Conservation (phyloP, 208 protist species). For the Jaenimonas drosophilae region DNA sequence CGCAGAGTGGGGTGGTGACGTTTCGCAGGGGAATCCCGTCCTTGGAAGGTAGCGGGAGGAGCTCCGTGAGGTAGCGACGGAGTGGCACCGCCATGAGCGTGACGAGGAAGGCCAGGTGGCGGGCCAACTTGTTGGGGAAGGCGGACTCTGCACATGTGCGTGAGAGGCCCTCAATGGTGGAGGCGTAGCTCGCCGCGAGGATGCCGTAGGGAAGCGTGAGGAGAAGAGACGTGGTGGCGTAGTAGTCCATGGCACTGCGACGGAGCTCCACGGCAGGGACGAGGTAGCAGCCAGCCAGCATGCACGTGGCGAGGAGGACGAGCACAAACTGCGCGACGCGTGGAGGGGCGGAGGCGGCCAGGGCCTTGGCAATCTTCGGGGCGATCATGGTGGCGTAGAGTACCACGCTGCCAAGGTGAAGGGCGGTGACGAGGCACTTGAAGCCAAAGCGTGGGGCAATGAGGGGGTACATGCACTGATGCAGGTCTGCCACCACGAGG, state of each 20-base stretch:
- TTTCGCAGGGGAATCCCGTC: background rate
- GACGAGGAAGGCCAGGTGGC: too few relatives aligned
- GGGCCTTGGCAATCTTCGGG: background rate
- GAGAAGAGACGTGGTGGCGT: too few relatives aligned
- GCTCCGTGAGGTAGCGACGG: conserved; percentile 1
- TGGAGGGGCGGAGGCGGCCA: background rate
- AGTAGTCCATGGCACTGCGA: too few relatives aligned
- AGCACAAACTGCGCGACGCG: background rate
- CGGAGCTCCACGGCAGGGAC: too few relatives aligned
- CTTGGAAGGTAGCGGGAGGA: background rate
- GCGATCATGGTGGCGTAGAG: background rate
- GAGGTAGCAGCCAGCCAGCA: too few relatives aligned
- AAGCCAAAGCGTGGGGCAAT: conserved; percentile 1
- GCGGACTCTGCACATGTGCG: too few relatives aligned
- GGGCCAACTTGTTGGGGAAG: too few relatives aligned
- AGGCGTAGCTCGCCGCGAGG: too few relatives aligned
- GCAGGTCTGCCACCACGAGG: background rate
- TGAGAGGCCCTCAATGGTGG: too few relatives aligned
- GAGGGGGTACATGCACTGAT: conserved; percentile 8
- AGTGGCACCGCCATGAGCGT: conserved; percentile 1
- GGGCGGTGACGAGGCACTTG: background rate
- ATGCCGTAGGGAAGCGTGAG: too few relatives aligned
- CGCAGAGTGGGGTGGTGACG: background rate
- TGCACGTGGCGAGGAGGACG: too few relatives aligned
- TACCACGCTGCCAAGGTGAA: background rate